Evolutionary conservation across 2,329 filamentous ascomycete genomes (phyloP).

Genomic region (Hawksworthiomyces lignivorus): DNA sequence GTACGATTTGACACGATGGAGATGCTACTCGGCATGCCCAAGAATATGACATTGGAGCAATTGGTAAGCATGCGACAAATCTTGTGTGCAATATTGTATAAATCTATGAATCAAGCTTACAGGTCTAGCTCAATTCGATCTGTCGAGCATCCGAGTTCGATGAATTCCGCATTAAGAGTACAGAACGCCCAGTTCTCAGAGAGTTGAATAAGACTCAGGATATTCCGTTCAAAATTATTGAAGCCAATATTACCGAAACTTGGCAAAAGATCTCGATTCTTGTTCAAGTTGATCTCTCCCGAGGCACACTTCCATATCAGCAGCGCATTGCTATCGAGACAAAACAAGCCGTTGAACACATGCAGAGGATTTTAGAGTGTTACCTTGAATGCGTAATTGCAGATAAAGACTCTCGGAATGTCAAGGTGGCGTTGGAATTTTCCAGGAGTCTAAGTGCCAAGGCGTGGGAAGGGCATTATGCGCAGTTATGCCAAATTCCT

Average conservation of each 20-base stretch:
- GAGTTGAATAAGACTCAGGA: conserved; percentile 61
- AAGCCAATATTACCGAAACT: conserved; percentile 55
- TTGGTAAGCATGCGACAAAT: conserved; percentile 58
- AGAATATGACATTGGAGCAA: conserved; percentile 53
- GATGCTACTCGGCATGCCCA: conserved; percentile 54
- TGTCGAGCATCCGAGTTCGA: conserved; percentile 65
- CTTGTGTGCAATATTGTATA: too few relatives aligned
- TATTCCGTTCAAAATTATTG: conserved; percentile 64
- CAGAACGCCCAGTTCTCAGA: conserved; percentile 63
- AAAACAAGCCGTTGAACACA: conserved; percentile 57
- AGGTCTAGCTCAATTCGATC: conserved; percentile 54
- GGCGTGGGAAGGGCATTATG: conserved; percentile 72
- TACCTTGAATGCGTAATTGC: conserved; percentile 63
- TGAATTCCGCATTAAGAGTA: conserved; percentile 61
- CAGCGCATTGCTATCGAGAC: conserved; percentile 49
- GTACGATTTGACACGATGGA: conserved; percentile 76
- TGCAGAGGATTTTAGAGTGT: conserved; percentile 64
- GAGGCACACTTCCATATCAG: conserved; percentile 49
- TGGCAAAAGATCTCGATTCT: conserved; percentile 72
- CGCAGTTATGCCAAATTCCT: conserved; percentile 77
- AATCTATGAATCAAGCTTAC: too few relatives aligned
- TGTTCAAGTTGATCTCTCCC: conserved; percentile 62
- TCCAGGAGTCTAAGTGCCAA: conserved; percentile 67
- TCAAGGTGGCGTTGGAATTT: conserved; percentile 66
- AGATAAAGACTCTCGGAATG: conserved; percentile 56